A percentile compares a stretch with the other conserved stretches of the same genome.
phyloP scores from a whole-genome alignment of 352 stramenopile genomes.

The Pythium pyrilobum region DNA sequence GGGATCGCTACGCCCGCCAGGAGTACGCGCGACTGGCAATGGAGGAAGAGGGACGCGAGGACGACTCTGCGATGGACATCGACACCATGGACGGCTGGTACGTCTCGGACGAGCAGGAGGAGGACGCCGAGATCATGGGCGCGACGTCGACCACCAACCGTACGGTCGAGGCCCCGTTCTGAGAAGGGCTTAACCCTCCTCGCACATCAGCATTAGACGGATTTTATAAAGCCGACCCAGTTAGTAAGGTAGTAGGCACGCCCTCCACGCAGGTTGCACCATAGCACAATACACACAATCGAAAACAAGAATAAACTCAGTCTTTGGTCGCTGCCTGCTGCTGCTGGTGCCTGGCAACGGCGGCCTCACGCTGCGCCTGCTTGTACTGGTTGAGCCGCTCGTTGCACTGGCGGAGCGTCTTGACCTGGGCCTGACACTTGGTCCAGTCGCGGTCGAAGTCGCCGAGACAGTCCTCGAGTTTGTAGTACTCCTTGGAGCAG shows the following conservation, averaged over 20 bases:
- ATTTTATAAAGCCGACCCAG: background rate
- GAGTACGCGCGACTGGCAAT: slow-evolving; percentile 97
- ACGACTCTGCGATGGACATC: slow-evolving; percentile 86
- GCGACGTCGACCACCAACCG: slow-evolving; percentile 24
- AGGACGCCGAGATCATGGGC: slow-evolving; percentile 50
- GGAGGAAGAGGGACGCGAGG: slow-evolving; percentile 94
- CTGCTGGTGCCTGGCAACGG: background rate
- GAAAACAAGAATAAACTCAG: background rate
- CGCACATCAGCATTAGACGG: slow-evolving; percentile 14
- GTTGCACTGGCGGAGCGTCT: slow-evolving; percentile 76
- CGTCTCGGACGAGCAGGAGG: slow-evolving; percentile 76
- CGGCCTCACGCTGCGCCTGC: slow-evolving; percentile 25
- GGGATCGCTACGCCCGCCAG: slow-evolving; percentile 96
- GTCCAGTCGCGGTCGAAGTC: slow-evolving; percentile 82
- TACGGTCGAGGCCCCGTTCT: slow-evolving; percentile 73
- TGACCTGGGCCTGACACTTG: slow-evolving; percentile 80
- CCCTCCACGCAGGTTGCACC: too few species aligned
- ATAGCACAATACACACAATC: too few species aligned
- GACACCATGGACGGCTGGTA: slow-evolving; percentile 89
- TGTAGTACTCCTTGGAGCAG: slow-evolving; percentile 82
- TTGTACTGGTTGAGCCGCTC: slow-evolving; percentile 55
- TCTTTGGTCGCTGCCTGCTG: background rate
- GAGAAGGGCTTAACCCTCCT: background rate
- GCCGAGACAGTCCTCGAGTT: slow-evolving; percentile 78
- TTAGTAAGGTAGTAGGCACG: too few species aligned